phyloP scores from a whole-genome alignment of 1,284 basidiomycete genomes.

The Boletus mariae region DNA sequence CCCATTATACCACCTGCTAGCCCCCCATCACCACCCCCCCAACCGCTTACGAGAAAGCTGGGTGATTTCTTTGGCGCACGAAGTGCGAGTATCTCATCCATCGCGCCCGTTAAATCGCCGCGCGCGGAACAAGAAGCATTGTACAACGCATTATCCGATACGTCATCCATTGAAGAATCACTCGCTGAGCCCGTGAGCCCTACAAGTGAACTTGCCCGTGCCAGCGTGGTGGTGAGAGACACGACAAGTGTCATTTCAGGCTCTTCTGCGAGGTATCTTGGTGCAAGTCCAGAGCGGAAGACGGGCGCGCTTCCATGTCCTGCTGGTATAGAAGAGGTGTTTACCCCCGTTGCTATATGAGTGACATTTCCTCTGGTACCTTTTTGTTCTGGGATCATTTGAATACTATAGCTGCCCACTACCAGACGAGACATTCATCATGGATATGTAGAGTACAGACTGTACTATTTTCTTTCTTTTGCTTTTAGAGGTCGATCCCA shows the following conservation, averaged over 20 bases:
- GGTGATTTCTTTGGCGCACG: constrained; percentile 65
- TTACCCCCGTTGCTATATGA: constrained; percentile 33
- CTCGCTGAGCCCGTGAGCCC: constrained; percentile 53
- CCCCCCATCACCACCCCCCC: too few relatives aligned
- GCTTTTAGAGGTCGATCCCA: constrained; percentile 22
- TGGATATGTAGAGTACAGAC: constrained; percentile 24
- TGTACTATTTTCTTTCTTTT: constrained; percentile 21
- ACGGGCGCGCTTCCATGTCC: constrained; percentile 8
- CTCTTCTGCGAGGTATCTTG: constrained; percentile 28
- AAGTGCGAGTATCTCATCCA: constrained; percentile 47
- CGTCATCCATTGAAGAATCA: constrained; percentile 45
- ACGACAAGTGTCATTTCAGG: constrained; percentile 29
- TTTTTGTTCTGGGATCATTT: constrained; percentile 13
- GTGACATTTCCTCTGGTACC: constrained; percentile 13
- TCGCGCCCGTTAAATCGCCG: constrained; percentile 29
- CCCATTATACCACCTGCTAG: too few relatives aligned
- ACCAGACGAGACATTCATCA: background rate
- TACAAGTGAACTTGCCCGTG: constrained; percentile 38
- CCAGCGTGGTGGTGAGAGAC: constrained; percentile 37
- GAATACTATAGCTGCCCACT: constrained; percentile 12
- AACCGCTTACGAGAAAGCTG: constrained; percentile 60
- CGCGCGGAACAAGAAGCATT: constrained; percentile 40
- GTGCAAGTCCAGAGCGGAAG: constrained; percentile 30
- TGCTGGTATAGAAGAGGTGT: constrained; percentile 16
- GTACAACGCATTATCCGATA: constrained; percentile 48